Evolutionary conservation across 176 grass and related monocot species (phyloP).

Genomic region (Aechmea fasciata): DNA sequence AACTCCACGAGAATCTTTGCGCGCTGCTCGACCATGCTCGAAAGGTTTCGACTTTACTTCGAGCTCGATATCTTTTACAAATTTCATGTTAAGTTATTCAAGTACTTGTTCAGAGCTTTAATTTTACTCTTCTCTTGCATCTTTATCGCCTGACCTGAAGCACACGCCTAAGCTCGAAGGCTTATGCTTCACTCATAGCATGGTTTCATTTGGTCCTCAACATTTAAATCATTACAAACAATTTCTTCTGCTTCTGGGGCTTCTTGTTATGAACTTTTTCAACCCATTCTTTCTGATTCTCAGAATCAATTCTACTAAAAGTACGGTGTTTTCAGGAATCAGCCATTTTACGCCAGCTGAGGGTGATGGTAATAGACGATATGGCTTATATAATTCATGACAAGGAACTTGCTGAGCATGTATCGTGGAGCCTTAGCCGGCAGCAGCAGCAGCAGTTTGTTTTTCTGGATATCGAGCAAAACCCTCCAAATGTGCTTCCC

Average conservation of each 20-base stretch:
- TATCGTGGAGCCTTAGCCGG: conserved; percentile 32
- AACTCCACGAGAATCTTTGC: conserved; percentile 48
- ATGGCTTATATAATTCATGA: conserved; percentile 69
- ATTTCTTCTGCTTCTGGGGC: neutral
- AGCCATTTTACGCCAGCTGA: conserved; percentile 48
- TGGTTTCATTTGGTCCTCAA: too few relatives aligned
- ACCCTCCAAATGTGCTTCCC: conserved; percentile 37
- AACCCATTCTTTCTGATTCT: neutral
- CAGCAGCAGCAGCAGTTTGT: conserved; percentile 32
- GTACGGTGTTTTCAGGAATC: conserved; percentile 38
- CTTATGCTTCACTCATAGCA: too few relatives aligned
- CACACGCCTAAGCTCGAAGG: too few relatives aligned
- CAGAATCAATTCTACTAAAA: conserved; percentile 6
- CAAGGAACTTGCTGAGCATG: conserved; percentile 60
- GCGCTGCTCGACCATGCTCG: conserved; percentile 29
- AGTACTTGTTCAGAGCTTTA: neutral
- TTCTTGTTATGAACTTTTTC: neutral
- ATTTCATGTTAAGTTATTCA: neutral
- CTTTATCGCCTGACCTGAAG: neutral
- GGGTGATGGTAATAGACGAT: conserved; percentile 67
- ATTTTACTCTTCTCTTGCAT: neutral
- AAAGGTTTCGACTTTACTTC: conserved; percentile 24
- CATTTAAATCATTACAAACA: too few relatives aligned
- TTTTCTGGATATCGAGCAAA: conserved; percentile 67
- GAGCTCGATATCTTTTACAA: neutral